These are phyloP conservation scores for Lenzites betulinus DNA, from an alignment of 768 basidiomycete species.

Conservation along the genomic window DNA sequence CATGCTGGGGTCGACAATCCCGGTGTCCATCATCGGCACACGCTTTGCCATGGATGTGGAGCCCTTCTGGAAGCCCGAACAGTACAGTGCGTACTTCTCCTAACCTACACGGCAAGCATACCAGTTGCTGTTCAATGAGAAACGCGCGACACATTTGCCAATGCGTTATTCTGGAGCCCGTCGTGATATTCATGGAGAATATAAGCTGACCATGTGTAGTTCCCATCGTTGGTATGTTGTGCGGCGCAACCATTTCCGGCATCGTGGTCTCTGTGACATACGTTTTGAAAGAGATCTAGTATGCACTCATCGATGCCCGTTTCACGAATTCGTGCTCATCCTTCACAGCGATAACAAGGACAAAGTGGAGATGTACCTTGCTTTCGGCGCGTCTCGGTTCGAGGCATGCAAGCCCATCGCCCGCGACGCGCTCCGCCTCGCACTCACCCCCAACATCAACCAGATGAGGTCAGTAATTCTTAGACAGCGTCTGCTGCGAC, in stretches of 20 bases:
- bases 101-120: neutral
- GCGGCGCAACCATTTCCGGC: conserved; percentile 76
- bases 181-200: too few relatives aligned
- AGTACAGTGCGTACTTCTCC: conserved; percentile 58
- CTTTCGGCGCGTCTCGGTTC: conserved; percentile 81
- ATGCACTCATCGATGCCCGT: conserved; percentile 26
- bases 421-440: conserved; percentile 74
- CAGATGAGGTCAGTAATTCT: conserved; percentile 69
- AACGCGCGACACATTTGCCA: too few relatives aligned
- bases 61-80: conserved; percentile 84
- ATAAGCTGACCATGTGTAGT: conserved; percentile 43
- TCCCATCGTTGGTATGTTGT: conserved; percentile 84
- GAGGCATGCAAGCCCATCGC: conserved; percentile 85
- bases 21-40: conserved; percentile 75
- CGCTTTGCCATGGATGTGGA: conserved; percentile 73
- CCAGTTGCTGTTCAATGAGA: too few relatives aligned
- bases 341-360: conserved; percentile 76
- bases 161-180: too few relatives aligned
- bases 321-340: neutral
- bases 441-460: conserved; percentile 80
- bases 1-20: conserved; percentile 77
- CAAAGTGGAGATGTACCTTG: conserved; percentile 83
- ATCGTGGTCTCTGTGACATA: conserved; percentile 71
- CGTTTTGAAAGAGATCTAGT: conserved; percentile 79
- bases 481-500: neutral